Percentiles rank a stretch among this genome's conserved stretches.
phyloP scores from a whole-genome alignment of 169 alveolate species.

The Babesia sp. region DNA sequence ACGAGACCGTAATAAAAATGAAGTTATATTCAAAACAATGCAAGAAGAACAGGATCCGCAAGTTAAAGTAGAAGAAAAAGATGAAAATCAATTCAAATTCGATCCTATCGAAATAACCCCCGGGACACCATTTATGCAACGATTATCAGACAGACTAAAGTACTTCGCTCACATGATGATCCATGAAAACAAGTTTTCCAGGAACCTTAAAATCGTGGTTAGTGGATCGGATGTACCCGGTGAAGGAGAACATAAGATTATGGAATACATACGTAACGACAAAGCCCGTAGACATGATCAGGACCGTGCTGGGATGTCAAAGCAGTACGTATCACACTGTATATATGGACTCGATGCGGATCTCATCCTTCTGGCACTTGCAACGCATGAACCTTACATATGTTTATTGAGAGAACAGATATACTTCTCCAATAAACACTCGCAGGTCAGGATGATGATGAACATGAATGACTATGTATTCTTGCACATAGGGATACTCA shows the following conservation, averaged over 20 bases:
- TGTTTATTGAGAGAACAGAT: constrained; percentile 90
- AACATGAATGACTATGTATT: constrained; percentile 57
- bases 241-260: constrained; percentile 97
- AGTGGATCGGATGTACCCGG: constrained; percentile 95
- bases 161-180: constrained; percentile 72
- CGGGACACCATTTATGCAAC: constrained; percentile 93
- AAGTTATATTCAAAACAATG: constrained; percentile 29
- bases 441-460: constrained; percentile 60
- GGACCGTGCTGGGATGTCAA: background rate
- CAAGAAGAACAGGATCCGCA: constrained; percentile 22
- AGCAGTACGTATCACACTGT: constrained; percentile 83
- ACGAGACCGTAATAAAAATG: constrained; percentile 75
- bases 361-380: constrained; percentile 90
- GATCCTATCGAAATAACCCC: constrained; percentile 93
- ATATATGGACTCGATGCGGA: constrained; percentile 97
- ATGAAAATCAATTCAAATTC: constrained; percentile 36
- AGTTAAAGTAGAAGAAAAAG: background rate
- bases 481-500: constrained; percentile 74
- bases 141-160: constrained; percentile 60
- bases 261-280: constrained; percentile 85
- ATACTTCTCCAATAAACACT: constrained; percentile 52
- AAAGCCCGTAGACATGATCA: constrained; percentile 64
- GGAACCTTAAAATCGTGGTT: constrained; percentile 84
- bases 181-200: constrained; percentile 78
- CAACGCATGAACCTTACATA: constrained; percentile 92